Percentiles rank a stretch among this genome's conserved stretches.
These are phyloP conservation scores for Hypoxylon subgilvum DNA, from an alignment of 495 filamentous ascomycete genomes.

Conservation along the genomic window DNA sequence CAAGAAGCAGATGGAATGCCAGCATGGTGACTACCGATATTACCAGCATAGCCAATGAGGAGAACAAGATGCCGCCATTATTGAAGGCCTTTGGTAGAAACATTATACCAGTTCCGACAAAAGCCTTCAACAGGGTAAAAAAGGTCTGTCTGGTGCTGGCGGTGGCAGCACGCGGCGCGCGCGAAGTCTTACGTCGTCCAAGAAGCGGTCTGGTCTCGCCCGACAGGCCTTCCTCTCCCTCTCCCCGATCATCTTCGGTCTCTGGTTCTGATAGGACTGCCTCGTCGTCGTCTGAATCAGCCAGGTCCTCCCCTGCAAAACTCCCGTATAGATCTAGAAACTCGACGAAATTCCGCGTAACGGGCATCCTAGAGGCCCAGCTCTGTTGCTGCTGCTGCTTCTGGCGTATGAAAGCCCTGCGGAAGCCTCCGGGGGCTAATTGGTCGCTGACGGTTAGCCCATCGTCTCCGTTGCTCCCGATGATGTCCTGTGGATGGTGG, in stretches of 20 bases:
- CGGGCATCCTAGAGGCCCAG: constrained; percentile 51
- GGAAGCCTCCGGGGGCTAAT: constrained; percentile 65
- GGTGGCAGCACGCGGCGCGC: constrained; percentile 55
- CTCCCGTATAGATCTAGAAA: constrained; percentile 73
- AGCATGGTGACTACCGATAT: constrained; percentile 62
- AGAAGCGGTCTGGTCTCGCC: constrained; percentile 62
- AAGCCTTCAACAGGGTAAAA: constrained; percentile 71
- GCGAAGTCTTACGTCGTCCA: constrained; percentile 53
- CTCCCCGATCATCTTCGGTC: too few relatives aligned
- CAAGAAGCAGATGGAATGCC: constrained; percentile 69
- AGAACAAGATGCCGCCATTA: constrained; percentile 72
- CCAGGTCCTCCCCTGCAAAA: constrained; percentile 75
- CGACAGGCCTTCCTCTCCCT: constrained; percentile 40
- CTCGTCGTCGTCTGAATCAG: constrained; percentile 69
- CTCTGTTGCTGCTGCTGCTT: constrained; percentile 48
- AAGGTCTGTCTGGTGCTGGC: constrained; percentile 68
- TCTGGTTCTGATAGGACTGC: constrained; percentile 52
- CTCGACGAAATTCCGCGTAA: constrained; percentile 69
- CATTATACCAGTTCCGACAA: constrained; percentile 71
- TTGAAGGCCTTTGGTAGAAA: constrained; percentile 71
- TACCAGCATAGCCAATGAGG: constrained; percentile 61
- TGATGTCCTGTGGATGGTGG: constrained; percentile 49
- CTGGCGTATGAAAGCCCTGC: constrained; percentile 63
- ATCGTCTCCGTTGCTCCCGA: constrained; percentile 29
- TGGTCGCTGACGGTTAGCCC: constrained; percentile 57